Evolutionary conservation across 306 rosid species (phyloP), one percentile per base, ranked within the genome.

Genomic region (Cucurbita ficifolia): DNA sequence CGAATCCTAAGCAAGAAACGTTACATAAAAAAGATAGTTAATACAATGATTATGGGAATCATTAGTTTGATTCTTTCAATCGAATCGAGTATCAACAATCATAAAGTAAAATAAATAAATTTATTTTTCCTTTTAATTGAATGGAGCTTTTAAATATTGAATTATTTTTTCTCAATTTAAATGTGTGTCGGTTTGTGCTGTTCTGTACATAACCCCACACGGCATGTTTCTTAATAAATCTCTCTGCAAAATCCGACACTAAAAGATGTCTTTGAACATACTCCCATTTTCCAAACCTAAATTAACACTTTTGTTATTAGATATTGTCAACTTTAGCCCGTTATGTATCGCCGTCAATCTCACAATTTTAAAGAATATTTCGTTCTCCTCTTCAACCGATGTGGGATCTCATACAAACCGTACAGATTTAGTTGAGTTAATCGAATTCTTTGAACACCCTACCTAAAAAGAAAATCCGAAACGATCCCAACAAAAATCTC

Each of bases 221-320:
- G 6, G 56, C 63, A 63, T 76, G 75, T 74, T 70, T 81, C 36
- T 61, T 16, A 35, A 35, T 36, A 61, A 8, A 35, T 61, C 14
- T 61, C 68, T 61, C 46, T 61, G 22, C 68, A 60, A 60, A 60
- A 60, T 60, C 68, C 68, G 68, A 60, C 68, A 60, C 13, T 60
- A 60, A 60, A 60, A 60, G 68, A 60, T 60, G 68, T 60, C 22
- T 60, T 35, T 14, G 42, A 33, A 35, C 18, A 13, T 59, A 59
- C 46, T 35, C 21, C 7, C 6, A 36, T 60, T 12, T 14, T 60
- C 68, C 21, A 35, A 36, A 35, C 45, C 2, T 60, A 35, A 35
- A 40, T 4, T 40, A 60, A 35, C 0, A 18, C 24, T 22, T 22
- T 22, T 22, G 29, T 3, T 24, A 24, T 1, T 1, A 1, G 29